These are phyloP conservation scores for Paramecium primaurelia DNA, from an alignment of 73 alveolate species.

Conservation along the genomic window DNA sequence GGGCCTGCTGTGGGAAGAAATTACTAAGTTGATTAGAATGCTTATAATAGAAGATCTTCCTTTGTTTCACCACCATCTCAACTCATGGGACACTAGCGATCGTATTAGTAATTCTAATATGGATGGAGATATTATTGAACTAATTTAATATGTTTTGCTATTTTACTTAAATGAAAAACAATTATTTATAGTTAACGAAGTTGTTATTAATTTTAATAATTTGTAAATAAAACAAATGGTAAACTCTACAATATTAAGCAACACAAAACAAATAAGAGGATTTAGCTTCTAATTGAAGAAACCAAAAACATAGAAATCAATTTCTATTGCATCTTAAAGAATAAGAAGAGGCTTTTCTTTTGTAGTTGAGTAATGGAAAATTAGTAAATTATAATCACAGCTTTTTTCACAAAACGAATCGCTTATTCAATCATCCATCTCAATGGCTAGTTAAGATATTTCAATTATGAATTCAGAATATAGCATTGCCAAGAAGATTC, in stretches of 20 bases:
- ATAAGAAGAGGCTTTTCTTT: conserved; percentile 38
- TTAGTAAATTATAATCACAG: not conserved
- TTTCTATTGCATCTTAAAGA: not conserved
- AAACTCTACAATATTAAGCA: not conserved
- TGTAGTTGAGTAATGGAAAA: not conserved
- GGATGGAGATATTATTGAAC: conserved; percentile 21
- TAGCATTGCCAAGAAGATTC: not conserved
- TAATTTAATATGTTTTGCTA: not conserved
- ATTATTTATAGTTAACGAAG: not conserved
- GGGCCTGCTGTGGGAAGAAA: not conserved
- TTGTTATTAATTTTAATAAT: not conserved
- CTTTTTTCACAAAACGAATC: not conserved
- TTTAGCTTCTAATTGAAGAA: not conserved
- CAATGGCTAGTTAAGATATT: not conserved
- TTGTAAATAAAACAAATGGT: not conserved
- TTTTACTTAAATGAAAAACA: not conserved
- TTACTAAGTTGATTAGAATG: not conserved
- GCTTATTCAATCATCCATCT: not conserved
- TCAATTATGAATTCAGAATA: not conserved
- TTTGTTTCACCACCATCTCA: not conserved
- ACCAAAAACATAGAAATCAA: not conserved
- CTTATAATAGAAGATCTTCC: not conserved
- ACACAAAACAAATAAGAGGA: not conserved
- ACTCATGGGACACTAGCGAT: not conserved
- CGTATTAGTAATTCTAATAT: not conserved